A percentile compares a stretch with the other conserved stretches of the same genome.
Conservation (phyloP, 2,329 filamentous ascomycete genomes). For the Stagonosporopsis tanaceti region DNA sequence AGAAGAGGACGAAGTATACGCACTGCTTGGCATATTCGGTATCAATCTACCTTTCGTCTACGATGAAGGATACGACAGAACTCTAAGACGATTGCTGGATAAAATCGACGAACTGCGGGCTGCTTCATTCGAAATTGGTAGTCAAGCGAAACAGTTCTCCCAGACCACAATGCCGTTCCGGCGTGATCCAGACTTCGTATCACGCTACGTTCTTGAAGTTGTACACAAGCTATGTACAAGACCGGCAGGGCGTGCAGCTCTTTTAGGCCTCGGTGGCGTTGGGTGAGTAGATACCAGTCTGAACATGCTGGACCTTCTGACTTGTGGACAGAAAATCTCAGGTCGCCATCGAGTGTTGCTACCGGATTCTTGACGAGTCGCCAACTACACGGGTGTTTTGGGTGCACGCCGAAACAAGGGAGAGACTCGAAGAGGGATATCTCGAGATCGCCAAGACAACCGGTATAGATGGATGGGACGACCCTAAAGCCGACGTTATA, state of each 20-base stretch:
- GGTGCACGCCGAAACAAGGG: constrained; percentile 22
- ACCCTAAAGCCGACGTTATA: constrained; percentile 22
- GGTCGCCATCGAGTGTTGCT: constrained; percentile 19
- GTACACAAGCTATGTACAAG: constrained; percentile 1
- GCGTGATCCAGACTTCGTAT: constrained; percentile 34
- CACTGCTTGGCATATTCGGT: constrained; percentile 25
- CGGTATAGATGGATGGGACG: constrained; percentile 16
- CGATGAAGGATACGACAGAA: constrained; percentile 4
- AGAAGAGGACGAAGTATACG: constrained; percentile 28
- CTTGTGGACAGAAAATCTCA: constrained; percentile 25
- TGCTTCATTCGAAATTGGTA: not conserved
- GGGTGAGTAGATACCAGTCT: constrained; percentile 19
- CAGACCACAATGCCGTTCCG: constrained; percentile 18
- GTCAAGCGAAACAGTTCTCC: not conserved
- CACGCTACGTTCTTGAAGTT: constrained; percentile 20
- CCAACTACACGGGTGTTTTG: constrained; percentile 25
- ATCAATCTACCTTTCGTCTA: constrained; percentile 13
- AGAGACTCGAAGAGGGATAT: constrained; percentile 22
- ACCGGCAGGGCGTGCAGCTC: constrained; percentile 17
- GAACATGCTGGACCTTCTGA: not conserved
- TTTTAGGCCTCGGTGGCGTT: constrained; percentile 32
- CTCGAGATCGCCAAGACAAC: constrained; percentile 22
- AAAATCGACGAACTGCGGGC: not conserved
- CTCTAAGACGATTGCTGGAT: constrained; percentile 1
- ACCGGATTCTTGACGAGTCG: not conserved